Conservation (phyloP, 2,329 filamentous ascomycete species). For the Calonectria fujianensis region DNA sequence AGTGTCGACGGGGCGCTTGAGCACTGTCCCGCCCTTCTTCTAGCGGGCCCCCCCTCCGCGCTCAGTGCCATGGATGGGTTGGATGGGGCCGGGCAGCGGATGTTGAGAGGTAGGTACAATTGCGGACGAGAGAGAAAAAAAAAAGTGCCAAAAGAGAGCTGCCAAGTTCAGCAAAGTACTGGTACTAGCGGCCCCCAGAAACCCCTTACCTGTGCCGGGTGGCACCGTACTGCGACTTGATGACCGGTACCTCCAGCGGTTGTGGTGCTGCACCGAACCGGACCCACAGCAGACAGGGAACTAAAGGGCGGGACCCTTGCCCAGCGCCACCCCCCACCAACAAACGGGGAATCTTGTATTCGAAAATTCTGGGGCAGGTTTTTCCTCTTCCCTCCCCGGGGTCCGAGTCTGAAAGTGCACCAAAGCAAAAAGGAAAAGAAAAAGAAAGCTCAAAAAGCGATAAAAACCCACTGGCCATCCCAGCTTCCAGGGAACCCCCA, state of each 20-base stretch:
- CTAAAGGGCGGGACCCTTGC: constrained; percentile 40
- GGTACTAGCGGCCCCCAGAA: constrained; percentile 22
- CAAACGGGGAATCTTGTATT: constrained; percentile 39
- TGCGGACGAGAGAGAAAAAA: constrained; percentile 8
- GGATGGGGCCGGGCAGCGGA: neutral
- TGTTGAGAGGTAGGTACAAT: constrained; percentile 1
- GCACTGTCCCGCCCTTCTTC: constrained; percentile 23
- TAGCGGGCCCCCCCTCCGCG: constrained; percentile 6
- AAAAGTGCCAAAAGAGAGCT: constrained; percentile 4
- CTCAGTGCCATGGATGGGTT: constrained; percentile 20
- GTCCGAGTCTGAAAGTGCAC: constrained; percentile 27
- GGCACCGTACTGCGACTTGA: constrained; percentile 39
- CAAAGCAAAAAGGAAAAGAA: constrained; percentile 21
- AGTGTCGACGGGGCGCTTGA: constrained; percentile 17
- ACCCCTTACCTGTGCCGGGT: constrained; percentile 27
- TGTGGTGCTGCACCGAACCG: constrained; percentile 30
- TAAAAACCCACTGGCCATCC: constrained; percentile 17
- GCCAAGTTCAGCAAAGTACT: constrained; percentile 36
- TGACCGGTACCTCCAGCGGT: constrained; percentile 24
- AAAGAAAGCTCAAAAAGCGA: constrained; percentile 21
- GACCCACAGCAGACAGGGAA: constrained; percentile 32
- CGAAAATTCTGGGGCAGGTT: constrained; percentile 40
- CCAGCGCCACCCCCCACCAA: constrained; percentile 38
- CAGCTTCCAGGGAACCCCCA: constrained; percentile 20
- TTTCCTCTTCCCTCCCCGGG: constrained; percentile 35